Conservation (phyloP, 371 early-diverging fungal species). For the Apophysomyces sp. region DNA sequence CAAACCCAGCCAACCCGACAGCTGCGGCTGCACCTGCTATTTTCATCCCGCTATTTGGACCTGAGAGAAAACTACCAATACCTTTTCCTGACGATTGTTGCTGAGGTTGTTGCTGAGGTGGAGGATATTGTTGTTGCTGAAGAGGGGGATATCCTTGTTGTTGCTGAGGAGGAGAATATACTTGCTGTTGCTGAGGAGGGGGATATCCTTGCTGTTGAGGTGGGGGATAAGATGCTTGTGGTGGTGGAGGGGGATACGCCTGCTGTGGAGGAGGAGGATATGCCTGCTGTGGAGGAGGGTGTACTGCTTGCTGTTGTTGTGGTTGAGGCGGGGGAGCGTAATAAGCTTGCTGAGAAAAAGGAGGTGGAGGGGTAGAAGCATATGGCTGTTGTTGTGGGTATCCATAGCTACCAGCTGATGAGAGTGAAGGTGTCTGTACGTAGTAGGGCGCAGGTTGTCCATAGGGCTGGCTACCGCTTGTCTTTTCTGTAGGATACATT, state of each 20-base stretch:
- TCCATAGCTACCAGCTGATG: constrained; percentile 2
- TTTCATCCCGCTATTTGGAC: constrained; percentile 32
- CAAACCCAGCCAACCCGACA: constrained; percentile 40
- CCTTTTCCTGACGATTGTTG: neutral
- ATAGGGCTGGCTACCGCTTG: constrained; percentile 6
- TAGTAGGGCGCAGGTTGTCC: constrained; percentile 15
- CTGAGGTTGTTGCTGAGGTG: constrained; percentile 8
- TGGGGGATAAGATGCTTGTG: constrained; percentile 9
- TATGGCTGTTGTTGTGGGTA: constrained; percentile 13
- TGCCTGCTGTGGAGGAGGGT: constrained; percentile 3
- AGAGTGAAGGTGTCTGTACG: constrained; percentile 2
- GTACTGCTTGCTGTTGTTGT: constrained; percentile 8
- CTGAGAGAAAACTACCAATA: neutral
- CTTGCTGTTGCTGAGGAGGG: constrained; percentile 6
- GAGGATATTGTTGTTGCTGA: constrained; percentile 7
- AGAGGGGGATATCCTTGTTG: neutral
- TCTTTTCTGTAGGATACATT: neutral
- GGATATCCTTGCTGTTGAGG: constrained; percentile 9
- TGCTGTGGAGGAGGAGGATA: neutral
- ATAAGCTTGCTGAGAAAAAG: constrained; percentile 2
- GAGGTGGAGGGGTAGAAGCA: constrained; percentile 9
- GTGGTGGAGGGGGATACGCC: constrained; percentile 1
- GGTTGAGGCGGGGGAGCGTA: neutral
- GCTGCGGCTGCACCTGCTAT: constrained; percentile 42
- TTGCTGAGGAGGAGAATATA: constrained; percentile 2